Base-by-base conservation (phyloP, 75 land plant genomes). In the Picea sitchensis region DNA sequence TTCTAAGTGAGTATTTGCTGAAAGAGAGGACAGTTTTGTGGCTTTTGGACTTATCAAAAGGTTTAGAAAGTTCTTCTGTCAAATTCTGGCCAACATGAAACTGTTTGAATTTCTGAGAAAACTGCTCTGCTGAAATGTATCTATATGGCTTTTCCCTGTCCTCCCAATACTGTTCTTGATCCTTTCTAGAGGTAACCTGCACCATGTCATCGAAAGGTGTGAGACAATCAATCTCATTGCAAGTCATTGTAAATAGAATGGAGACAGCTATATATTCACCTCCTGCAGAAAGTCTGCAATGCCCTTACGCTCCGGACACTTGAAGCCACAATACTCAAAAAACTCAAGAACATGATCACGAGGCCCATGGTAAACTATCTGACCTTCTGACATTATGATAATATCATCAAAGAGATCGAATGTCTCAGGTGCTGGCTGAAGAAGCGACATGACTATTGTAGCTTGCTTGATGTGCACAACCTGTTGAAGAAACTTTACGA, bases 391-490 rank as follows among this genome's bases (percentile, higher is more conserved):
- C 91, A 94, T 85, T 68, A 94, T 77, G 36, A 94, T 89, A 0
- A 92, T 34, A 68, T 94, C 96, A 82, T 94, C 95, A 82, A 94
- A 94, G 58, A 94, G 90, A 61, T 92, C 83, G 79, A 80, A 94
- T 4, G 93, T 90, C 82, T 94, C 96, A 0, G 96, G 96, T 47
- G 95, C 90, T 56, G 96, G 96, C 73, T 94, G 96, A 57, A 94
- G 90, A 64, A 94, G 91, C 23, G 96, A 85, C 14, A 94, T 81
- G 65, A 94, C 51, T 59, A 81, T 77, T n/a, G 96, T 94, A 5
- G 85, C 82, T 44, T 94, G 90, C 80, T 90, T 79, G 26, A 92
- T 83, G 78, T 92, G 96, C 5, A 76, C 90, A 36, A 89, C 72
- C 61, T 92, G 91, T 54, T 83, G 89, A 58, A 94, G 83, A 41